Evolutionary conservation across 2,329 filamentous ascomycete genomes (phyloP), one percentile per base, ranked within the genome.

Genomic region (Alternaria novae-zelandiae): DNA sequence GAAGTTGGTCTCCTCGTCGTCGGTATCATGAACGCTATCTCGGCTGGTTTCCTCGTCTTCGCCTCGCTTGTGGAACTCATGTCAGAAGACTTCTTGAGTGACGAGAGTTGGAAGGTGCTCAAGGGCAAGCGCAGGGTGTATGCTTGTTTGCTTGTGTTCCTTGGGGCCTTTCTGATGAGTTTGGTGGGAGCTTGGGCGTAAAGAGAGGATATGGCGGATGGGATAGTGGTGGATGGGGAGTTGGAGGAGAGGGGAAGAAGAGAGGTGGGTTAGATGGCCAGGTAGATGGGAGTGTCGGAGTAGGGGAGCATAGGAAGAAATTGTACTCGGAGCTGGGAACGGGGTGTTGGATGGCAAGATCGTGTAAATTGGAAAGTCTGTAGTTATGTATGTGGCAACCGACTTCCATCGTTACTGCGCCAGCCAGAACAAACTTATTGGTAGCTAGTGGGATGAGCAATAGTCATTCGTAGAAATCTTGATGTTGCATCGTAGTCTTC

Each of bases 21-120:
- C 6, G 93, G 93, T 8, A 88, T 94, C 75, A 96, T 95, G 86
- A 96, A 97, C 73, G 92, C 92, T 43, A 91, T 96, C 55, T 94
- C 91, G 10, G 90, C 90, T 54, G 93, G 93, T 0, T 83, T 97
- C 54, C 80, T 97, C 26, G 83, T 96, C 4, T 96, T 95, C 76
- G 93, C 93, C 0, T 92, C 92, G 0, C 82, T 97, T 46, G 93
- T 96, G 5, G 92, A 97, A 81, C 84, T 97, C 20, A 84, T 97
- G 50, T 91, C 92, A 0, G 93, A 96, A 79, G 93, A 97, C 72
- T 96, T 96, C 70, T 74, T 94, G 63, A 89, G 87, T 12, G 90
- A 93, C 69, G 90, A 91, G 82, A 92, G 90, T 78, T 93, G 91
- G 84, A 86, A 84, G 70, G 83, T 87, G 20, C 81, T 93, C 41